phyloP scores from a whole-genome alignment of 768 basidiomycete species.

The Omphalotus guepiniiformis region DNA sequence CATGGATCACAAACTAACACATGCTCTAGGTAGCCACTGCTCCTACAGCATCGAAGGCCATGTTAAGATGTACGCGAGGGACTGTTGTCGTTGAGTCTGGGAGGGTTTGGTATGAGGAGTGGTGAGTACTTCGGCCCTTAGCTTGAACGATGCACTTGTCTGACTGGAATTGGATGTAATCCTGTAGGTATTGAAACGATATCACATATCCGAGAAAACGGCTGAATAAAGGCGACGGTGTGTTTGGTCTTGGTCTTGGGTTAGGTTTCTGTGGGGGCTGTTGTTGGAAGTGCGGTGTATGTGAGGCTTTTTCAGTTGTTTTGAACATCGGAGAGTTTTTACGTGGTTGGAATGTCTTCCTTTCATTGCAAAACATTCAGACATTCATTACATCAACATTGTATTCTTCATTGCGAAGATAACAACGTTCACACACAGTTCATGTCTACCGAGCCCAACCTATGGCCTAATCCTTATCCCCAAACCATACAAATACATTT shows the following conservation, averaged over 20 bases:
- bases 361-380: too few relatives aligned
- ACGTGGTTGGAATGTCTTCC: too few relatives aligned
- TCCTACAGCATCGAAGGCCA: constrained; percentile 34
- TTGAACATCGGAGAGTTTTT: too few relatives aligned
- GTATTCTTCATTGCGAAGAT: too few relatives aligned
- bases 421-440: too few relatives aligned
- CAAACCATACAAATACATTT: too few relatives aligned
- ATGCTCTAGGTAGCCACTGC: constrained; percentile 48
- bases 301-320: too few relatives aligned
- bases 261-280: not conserved
- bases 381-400: too few relatives aligned
- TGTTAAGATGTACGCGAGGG: constrained; percentile 40
- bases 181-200: constrained; percentile 51
- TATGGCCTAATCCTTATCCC: too few relatives aligned
- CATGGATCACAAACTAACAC: constrained; percentile 39
- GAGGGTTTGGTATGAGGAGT: constrained; percentile 70
- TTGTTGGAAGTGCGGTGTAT: not conserved
- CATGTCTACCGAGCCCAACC: too few relatives aligned
- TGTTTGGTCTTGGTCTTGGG: too few relatives aligned
- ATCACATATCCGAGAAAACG: constrained; percentile 60
- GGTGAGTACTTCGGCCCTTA: constrained; percentile 33
- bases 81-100: constrained; percentile 54
- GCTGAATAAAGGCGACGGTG: constrained; percentile 31
- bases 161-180: not conserved
- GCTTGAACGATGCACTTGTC: too few relatives aligned